Base-by-base conservation (phyloP, 306 rosid species). In the Rubus idaeus region DNA sequence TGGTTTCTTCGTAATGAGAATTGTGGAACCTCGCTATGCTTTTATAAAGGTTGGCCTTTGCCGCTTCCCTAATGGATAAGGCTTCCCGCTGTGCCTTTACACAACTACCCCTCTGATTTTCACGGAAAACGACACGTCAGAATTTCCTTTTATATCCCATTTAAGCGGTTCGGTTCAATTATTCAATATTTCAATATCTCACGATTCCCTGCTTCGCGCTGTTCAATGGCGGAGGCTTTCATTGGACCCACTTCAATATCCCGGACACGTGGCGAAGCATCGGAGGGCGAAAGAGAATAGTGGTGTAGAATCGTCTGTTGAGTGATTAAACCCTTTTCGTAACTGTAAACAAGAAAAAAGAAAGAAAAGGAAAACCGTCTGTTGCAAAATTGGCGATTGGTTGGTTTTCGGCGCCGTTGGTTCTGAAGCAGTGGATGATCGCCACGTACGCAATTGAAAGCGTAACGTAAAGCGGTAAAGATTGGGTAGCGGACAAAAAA, bases 51-150 rank as follows among this genome's bases (percentile, higher is more conserved):
- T 77, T 74, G 6, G 78, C 45, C 49, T 75, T 23, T 5, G 79
- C 79, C 13, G 74, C 81, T 73, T 80, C 68, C 77, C 58, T 63
- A 80, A 53, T 78, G 95, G 97, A 91, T 91, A 88, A 89, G 95
- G 74, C 83, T 81, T 1, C 21, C 83, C 26, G 5, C 44, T 20
- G 1, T 0, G 7, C 0, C 0, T 83, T 61, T 86, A 75, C 90
- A 75, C 1, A 73, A 66, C 0, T 5, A 4, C 4, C 75, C 93
- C 86, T 75, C 17, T 56, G 35, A 20, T 49, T 81, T 73, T 80
- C 63, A 9, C 11, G 45, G 37, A 75, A 74, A 46, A 58, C 23
- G 79, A 61, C 83, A 75, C 80, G 77, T 80, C 49, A 23, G 78
- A 42, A 11, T 60, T 79, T 42, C 44, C 2, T 8, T 64, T 58